A percentile compares a stretch with the other conserved stretches of the same genome.
These are phyloP conservation scores for Gamsiella multidivaricata DNA, from an alignment of 192 early-diverging fungal genomes.

Conservation along the genomic window DNA sequence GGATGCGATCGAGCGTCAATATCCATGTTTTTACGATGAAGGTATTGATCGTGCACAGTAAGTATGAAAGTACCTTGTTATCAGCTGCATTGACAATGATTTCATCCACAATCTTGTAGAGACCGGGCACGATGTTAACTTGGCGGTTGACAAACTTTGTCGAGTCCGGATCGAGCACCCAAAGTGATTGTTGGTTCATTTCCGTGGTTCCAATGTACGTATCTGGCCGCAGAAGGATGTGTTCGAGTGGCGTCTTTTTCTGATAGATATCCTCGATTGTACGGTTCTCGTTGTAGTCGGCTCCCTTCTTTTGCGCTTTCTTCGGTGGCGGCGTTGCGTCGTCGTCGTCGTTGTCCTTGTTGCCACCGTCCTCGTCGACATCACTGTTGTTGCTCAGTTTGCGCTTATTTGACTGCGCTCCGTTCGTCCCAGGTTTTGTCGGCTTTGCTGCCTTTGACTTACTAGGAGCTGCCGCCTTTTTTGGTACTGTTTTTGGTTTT, in stretches of 20 bases:
- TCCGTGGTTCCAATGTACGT: constrained; percentile 97
- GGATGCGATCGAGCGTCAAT: not conserved
- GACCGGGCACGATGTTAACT: constrained; percentile 84
- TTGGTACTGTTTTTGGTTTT: constrained; percentile 16
- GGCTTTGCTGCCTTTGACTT: constrained; percentile 19
- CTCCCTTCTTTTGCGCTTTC: constrained; percentile 34
- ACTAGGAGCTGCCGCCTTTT: constrained; percentile 2
- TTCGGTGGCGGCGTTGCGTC: constrained; percentile 23
- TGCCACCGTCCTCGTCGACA: constrained; percentile 1
- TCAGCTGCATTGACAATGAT: constrained; percentile 97
- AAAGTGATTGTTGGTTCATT: constrained; percentile 79
- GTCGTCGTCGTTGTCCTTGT: constrained; percentile 11
- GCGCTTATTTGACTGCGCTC: constrained; percentile 33
- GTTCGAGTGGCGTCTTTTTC: constrained; percentile 95
- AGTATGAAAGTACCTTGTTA: constrained; percentile 79
- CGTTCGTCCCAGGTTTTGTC: not conserved
- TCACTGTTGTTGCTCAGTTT: constrained; percentile 19
- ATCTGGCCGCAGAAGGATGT: constrained; percentile 94
- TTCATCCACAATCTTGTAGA: constrained; percentile 99
- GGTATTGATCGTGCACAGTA: not conserved
- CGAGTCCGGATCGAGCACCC: constrained; percentile 84
- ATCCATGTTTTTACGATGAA: not conserved
- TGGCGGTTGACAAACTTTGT: constrained; percentile 67
- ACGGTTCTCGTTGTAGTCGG: constrained; percentile 48
- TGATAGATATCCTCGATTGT: constrained; percentile 92